Percentiles rank a stretch among this genome's conserved stretches.
Evolutionary conservation across 1,139 yeast species (phyloP).

Genomic region (Saccharomyces hybrid): DNA sequence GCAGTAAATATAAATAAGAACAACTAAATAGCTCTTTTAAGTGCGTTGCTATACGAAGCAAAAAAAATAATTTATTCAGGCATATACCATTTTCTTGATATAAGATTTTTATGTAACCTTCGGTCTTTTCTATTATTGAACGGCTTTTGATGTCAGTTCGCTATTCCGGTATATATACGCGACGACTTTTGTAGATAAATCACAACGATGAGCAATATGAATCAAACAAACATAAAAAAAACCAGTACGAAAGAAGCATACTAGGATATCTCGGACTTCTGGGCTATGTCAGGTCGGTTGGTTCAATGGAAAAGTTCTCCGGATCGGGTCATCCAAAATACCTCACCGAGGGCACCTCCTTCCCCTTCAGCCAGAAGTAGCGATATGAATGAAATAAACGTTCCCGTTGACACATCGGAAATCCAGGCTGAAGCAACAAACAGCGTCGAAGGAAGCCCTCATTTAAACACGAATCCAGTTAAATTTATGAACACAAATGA

Average conservation of each 20-base stretch:
- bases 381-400: neutral
- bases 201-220: neutral
- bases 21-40: neutral
- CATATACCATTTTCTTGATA: neutral
- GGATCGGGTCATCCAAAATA: neutral
- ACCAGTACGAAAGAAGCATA: neutral
- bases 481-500: constrained; percentile 4
- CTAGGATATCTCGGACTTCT: neutral
- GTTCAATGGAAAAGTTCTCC: neutral
- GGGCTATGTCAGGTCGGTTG: neutral
- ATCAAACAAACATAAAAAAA: neutral
- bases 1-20: neutral
- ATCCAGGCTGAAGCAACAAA: neutral
- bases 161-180: neutral
- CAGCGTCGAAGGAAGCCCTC: neutral
- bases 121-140: neutral
- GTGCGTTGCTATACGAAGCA: neutral
- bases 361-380: neutral
- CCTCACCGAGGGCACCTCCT: neutral
- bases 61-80: neutral
- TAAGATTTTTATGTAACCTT: neutral
- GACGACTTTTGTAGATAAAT: neutral
- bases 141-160: neutral
- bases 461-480: constrained; percentile 1
- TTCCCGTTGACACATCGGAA: neutral